Evolutionary conservation across 2,329 filamentous ascomycete genomes (phyloP).

Genomic region (Beauveria medogensis): DNA sequence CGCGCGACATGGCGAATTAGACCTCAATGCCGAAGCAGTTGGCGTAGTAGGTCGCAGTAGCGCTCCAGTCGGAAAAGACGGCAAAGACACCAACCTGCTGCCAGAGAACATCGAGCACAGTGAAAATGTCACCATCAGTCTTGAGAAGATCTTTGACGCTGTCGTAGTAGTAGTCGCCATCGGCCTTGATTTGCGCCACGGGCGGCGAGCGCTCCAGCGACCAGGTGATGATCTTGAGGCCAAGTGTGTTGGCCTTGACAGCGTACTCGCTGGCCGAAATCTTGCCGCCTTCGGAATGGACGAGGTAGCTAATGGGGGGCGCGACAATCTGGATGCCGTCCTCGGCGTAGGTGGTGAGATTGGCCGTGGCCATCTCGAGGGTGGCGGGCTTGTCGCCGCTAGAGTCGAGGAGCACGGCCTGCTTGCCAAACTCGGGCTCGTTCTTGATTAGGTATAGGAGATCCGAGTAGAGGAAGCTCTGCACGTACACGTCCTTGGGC

Average conservation of each 20-base stretch:
- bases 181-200: conserved; percentile 37
- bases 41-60: conserved; percentile 62
- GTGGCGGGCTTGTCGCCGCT: conserved; percentile 45
- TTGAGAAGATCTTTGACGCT: conserved; percentile 45
- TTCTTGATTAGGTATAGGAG: conserved; percentile 59
- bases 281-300: conserved; percentile 41
- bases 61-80: conserved; percentile 63
- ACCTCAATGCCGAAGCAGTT: conserved; percentile 50
- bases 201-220: conserved; percentile 59
- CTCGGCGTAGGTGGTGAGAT: conserved; percentile 45
- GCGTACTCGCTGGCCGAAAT: conserved; percentile 60
- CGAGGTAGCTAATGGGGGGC: conserved; percentile 55
- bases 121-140: conserved; percentile 59
- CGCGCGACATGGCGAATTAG: neutral
- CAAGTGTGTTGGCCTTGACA: conserved; percentile 48
- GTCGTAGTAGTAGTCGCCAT: conserved; percentile 47
- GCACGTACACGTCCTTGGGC: conserved; percentile 48
- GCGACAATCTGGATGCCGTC: conserved; percentile 55
- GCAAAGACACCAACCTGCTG: conserved; percentile 51
- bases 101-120: conserved; percentile 56
- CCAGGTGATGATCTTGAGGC: conserved; percentile 61
- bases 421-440: conserved; percentile 51
- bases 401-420: conserved; percentile 59
- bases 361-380: conserved; percentile 45
- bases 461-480: conserved; percentile 58